A percentile compares a stretch with the other conserved stretches of the same genome.
phyloP scores from a whole-genome alignment of 2,329 filamentous ascomycete species.

The Knoxdaviesia proteae region DNA sequence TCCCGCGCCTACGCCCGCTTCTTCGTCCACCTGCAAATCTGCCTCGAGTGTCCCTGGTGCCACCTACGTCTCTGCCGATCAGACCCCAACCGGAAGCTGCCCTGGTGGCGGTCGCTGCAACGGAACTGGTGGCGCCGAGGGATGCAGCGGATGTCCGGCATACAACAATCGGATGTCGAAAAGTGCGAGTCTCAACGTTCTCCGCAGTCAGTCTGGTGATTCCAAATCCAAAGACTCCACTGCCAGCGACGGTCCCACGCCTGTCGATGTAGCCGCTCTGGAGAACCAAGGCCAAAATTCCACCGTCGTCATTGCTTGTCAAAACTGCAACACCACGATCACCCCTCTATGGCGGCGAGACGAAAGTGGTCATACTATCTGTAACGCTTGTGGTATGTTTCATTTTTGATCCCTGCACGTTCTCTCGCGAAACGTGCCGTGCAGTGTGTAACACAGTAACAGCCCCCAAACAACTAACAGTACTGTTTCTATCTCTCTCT shows the following conservation, averaged over 20 bases:
- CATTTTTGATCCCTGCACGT: background rate
- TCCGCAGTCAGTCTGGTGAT: conserved; percentile 18
- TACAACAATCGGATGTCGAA: conserved; percentile 96
- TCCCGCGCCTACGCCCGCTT: conserved; percentile 13
- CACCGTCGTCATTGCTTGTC: conserved; percentile 65
- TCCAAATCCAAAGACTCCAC: conserved; percentile 2
- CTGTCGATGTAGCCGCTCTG: conserved; percentile 19
- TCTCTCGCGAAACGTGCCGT: background rate
- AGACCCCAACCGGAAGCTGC: conserved; percentile 65
- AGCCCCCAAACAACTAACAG: conserved; percentile 47
- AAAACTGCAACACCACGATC: conserved; percentile 92
- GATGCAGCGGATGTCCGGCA: conserved; percentile 86
- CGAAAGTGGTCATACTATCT: conserved; percentile 88
- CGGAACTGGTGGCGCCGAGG: conserved; percentile 84
- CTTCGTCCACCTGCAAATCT: conserved; percentile 18
- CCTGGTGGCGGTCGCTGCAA: conserved; percentile 91
- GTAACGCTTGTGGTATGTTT: conserved; percentile 82
- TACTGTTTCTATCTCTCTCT: conserved; percentile 65
- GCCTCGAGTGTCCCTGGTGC: conserved; percentile 25
- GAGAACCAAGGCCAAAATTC: conserved; percentile 24
- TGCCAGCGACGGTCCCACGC: conserved; percentile 4
- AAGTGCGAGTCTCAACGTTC: conserved; percentile 48
- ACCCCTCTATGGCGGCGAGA: conserved; percentile 91
- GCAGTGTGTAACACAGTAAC: background rate
- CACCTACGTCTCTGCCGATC: conserved; percentile 60